Percentiles rank a stretch among this genome's conserved stretches.
Evolutionary conservation across 176 grass and related monocot species (phyloP).

Genomic region (Carex littledalei): DNA sequence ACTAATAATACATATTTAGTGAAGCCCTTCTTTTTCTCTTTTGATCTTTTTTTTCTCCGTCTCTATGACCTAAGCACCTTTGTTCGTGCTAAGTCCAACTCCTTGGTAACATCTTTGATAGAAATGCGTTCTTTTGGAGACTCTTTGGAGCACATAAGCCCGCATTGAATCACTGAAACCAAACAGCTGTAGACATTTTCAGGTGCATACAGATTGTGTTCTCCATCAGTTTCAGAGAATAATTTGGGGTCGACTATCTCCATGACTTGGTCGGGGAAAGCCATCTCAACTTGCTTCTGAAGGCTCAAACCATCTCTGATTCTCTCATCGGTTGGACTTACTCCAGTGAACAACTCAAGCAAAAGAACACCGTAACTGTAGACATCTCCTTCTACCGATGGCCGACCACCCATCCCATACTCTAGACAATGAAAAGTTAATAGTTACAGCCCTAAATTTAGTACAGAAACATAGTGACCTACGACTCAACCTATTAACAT

Average conservation of each 20-base stretch:
- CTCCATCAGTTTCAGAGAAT: not conserved
- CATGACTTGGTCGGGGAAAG: constrained; percentile 14
- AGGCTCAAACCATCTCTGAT: constrained; percentile 24
- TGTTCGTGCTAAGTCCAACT: constrained; percentile 21
- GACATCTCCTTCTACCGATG: no score
- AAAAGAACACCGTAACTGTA: no score
- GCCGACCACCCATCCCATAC: no score
- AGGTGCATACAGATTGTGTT: not conserved
- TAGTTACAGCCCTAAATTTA: no score
- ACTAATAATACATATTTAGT: not conserved
- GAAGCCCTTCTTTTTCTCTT: not conserved
- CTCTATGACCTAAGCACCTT: not conserved
- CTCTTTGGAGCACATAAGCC: constrained; percentile 25
- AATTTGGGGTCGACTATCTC: constrained; percentile 30
- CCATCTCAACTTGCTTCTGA: constrained; percentile 20
- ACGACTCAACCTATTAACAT: no score
- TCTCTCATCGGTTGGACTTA: not conserved
- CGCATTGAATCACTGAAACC: constrained; percentile 15
- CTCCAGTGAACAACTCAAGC: no score
- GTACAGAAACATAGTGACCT: no score
- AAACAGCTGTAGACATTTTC: constrained; percentile 13
- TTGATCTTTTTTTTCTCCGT: no score
- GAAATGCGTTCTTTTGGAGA: constrained; percentile 6
- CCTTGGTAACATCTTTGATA: constrained; percentile 23
- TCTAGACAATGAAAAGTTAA: no score